Conservation (phyloP, 192 early-diverging fungal genomes). For the Gryganskiella cystojenkinii region DNA sequence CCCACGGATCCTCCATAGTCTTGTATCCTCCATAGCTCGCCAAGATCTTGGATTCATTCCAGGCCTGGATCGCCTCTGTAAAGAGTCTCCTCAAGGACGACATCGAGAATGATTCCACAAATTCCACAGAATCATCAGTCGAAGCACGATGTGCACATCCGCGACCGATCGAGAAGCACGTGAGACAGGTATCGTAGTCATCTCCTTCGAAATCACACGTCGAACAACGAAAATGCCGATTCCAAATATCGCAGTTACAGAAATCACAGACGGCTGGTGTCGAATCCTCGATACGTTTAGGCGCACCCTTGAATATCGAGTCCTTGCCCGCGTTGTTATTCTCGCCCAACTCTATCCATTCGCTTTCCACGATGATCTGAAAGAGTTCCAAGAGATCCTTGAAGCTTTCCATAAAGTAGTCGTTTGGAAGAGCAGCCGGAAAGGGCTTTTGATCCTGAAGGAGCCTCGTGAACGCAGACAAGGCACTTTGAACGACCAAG, state of each 20-base stretch:
- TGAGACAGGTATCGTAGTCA: conserved; percentile 27
- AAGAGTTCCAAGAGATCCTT: conserved; percentile 18
- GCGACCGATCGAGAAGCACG: conserved; percentile 27
- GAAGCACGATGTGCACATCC: conserved; percentile 33
- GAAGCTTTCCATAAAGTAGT: conserved; percentile 29
- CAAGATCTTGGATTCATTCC: conserved; percentile 33
- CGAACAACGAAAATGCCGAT: conserved; percentile 30
- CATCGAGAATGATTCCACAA: conserved; percentile 42
- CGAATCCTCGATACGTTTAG: conserved; percentile 3
- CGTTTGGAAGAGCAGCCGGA: conserved; percentile 5
- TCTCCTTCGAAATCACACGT: conserved; percentile 7
- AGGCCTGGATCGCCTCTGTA: conserved; percentile 19
- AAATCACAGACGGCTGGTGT: conserved; percentile 39
- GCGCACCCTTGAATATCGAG: conserved; percentile 7
- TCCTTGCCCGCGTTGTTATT: neutral
- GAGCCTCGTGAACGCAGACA: conserved; percentile 13
- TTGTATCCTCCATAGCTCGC: conserved; percentile 4
- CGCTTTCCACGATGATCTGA: conserved; percentile 29
- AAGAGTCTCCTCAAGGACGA: conserved; percentile 7
- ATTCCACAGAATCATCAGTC: conserved; percentile 13
- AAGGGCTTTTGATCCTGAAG: conserved; percentile 8
- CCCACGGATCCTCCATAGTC: conserved; percentile 13
- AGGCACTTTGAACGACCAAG: conserved; percentile 15
- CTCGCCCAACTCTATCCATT: conserved; percentile 33
- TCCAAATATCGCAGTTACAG: conserved; percentile 39